phyloP scores from a whole-genome alignment of 1,284 basidiomycete species.

The Leccinum fallax region DNA sequence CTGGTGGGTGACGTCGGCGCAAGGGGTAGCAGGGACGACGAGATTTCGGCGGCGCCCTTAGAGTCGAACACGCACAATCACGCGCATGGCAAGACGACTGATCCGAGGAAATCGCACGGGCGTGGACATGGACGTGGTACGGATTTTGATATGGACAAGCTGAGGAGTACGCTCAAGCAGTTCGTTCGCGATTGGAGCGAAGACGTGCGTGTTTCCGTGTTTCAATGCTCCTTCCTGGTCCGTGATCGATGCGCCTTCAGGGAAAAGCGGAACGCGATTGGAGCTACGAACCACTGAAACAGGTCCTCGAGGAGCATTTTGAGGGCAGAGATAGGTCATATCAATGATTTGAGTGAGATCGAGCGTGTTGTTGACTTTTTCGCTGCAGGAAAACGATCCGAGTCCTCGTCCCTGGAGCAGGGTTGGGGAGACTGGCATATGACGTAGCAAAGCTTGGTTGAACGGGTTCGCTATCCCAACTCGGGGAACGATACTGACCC shows the following conservation, averaged over 20 bases:
- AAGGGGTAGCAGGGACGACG: background rate
- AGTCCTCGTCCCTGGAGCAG: conserved; percentile 84
- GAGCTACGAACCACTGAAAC: conserved; percentile 80
- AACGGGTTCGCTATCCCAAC: conserved; percentile 12
- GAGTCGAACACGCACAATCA: conserved; percentile 33
- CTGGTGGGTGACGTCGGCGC: background rate
- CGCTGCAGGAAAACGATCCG: conserved; percentile 53
- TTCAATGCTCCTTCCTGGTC: background rate
- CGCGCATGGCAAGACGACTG: conserved; percentile 27
- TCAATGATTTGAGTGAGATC: conserved; percentile 38
- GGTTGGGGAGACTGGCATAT: conserved; percentile 60
- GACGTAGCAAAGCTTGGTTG: conserved; percentile 81
- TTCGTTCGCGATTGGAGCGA: conserved; percentile 90
- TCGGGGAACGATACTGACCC: background rate
- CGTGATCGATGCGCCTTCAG: conserved; percentile 38
- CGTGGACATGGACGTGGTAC: conserved; percentile 30
- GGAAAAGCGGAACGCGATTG: conserved; percentile 72
- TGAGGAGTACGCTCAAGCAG: conserved; percentile 87
- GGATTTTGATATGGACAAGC: conserved; percentile 82
- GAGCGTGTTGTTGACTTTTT: conserved; percentile 4
- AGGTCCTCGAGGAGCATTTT: conserved; percentile 71
- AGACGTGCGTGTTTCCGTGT: conserved; percentile 66
- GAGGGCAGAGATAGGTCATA: conserved; percentile 47
- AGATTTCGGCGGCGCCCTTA: background rate
- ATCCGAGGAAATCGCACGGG: conserved; percentile 24